Evolutionary conservation across 2,329 filamentous ascomycete species (phyloP).

Genomic region (Akanthomyces dipterigenus): DNA sequence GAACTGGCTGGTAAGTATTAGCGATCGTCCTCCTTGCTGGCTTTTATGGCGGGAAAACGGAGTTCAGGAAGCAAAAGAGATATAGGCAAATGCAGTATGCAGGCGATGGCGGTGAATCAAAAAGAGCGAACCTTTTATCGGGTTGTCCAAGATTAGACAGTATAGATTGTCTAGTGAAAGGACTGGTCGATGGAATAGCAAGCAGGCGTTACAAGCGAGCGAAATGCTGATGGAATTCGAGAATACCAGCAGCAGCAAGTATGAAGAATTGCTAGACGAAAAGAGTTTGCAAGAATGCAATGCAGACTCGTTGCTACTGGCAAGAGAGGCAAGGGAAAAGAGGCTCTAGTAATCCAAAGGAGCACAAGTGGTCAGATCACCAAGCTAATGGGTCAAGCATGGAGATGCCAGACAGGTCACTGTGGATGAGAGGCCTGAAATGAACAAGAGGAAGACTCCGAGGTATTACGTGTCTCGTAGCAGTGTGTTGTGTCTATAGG

Average conservation of each 20-base stretch:
- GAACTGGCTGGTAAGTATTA: not conserved
- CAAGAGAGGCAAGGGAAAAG: not conserved
- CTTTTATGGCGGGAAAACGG: not conserved
- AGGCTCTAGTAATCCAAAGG: constrained; percentile 1
- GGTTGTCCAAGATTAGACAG: not conserved
- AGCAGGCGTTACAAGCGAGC: constrained; percentile 6
- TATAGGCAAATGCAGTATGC: not conserved
- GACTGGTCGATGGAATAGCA: not conserved
- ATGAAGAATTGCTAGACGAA: not conserved
- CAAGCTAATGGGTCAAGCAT: constrained; percentile 12
- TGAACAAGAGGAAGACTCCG: not conserved
- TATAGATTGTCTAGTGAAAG: not conserved
- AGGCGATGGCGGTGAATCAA: not conserved
- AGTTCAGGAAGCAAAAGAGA: not conserved
- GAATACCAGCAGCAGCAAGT: not conserved
- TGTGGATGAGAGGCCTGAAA: not conserved
- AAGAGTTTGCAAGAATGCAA: not conserved
- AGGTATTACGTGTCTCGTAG: constrained; percentile 11
- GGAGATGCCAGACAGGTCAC: not conserved
- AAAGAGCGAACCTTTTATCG: constrained; percentile 3
- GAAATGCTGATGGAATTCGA: not conserved
- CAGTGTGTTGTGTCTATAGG: constrained; percentile 7
- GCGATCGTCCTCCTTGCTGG: not conserved
- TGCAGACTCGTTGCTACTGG: constrained; percentile 8
- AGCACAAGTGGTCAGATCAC: constrained; percentile 1